Conservation (phyloP, 2,329 filamentous ascomycete genomes). For the Boeremia lycopersici region DNA sequence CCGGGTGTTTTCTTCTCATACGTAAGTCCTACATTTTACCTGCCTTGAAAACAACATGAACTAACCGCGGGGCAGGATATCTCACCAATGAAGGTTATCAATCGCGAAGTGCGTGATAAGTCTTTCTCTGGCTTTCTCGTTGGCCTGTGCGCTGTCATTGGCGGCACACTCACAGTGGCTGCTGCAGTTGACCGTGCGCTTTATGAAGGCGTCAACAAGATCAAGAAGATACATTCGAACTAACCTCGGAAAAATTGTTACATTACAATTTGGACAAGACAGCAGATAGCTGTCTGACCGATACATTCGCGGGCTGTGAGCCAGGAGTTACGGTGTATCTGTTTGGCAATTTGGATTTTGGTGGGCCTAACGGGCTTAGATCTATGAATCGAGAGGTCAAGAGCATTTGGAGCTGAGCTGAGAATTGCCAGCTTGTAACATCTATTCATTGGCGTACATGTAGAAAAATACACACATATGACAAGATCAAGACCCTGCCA, state of each 20-base stretch:
- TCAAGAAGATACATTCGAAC: slow-evolving; percentile 82
- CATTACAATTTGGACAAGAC: too few relatives aligned
- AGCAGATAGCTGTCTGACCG: too few relatives aligned
- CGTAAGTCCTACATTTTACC: slow-evolving; percentile 60
- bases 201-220: slow-evolving; percentile 82
- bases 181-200: slow-evolving; percentile 89
- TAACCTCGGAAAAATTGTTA: slow-evolving; percentile 38
- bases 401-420: slow-evolving; percentile 6
- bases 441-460: slow-evolving; percentile 7
- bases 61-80: slow-evolving; percentile 74
- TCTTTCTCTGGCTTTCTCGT: slow-evolving; percentile 91
- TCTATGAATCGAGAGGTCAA: slow-evolving; percentile 3
- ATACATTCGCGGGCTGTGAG: background rate
- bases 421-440: slow-evolving; percentile 11
- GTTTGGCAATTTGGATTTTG: background rate
- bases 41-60: background rate
- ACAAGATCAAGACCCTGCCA: background rate
- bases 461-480: slow-evolving; percentile 9
- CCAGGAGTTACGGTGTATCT: slow-evolving; percentile 16
- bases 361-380: slow-evolving; percentile 1
- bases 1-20: slow-evolving; percentile 99
- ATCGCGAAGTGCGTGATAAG: slow-evolving; percentile 88
- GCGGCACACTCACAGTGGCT: slow-evolving; percentile 92
- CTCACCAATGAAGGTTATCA: slow-evolving; percentile 99
- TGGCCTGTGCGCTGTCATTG: slow-evolving; percentile 91